Percentiles rank a stretch among this genome's conserved stretches.
Conservation (phyloP, 805 yeast genomes). For the Dipodascopsis uninucleata region DNA sequence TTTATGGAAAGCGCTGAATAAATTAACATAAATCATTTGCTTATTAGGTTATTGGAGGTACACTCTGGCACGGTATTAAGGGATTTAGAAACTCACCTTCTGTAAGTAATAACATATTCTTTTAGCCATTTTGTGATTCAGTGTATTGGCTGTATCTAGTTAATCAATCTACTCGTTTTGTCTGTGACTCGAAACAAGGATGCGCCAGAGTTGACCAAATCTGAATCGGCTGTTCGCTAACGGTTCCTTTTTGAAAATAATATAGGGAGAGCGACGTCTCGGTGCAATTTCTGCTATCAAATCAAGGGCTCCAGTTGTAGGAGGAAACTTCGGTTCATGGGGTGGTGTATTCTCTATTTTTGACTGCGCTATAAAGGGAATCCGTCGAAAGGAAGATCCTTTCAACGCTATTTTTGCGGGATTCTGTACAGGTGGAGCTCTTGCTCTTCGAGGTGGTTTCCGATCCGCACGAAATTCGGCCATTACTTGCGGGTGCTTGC, state of each 20-base stretch:
- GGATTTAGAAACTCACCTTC: slow-evolving; percentile 96
- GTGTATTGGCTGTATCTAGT: background rate
- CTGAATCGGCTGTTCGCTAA: background rate
- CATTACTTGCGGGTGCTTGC: slow-evolving; percentile 92
- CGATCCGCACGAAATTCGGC: slow-evolving; percentile 94
- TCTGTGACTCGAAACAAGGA: background rate
- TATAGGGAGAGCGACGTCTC: slow-evolving; percentile 81
- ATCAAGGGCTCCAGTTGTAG: slow-evolving; percentile 96
- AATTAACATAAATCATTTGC: slow-evolving; percentile 6
- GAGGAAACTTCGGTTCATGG: slow-evolving; percentile 99
- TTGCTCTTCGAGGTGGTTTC: slow-evolving; percentile 99
- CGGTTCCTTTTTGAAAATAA: too few relatives aligned
- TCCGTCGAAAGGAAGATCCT: slow-evolving; percentile 97
- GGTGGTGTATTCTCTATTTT: slow-evolving; percentile 96
- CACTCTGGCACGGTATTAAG: slow-evolving; percentile 97
- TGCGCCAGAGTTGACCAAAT: too few relatives aligned
- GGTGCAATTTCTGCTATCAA: slow-evolving; percentile 89
- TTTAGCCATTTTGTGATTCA: background rate
- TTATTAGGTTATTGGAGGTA: slow-evolving; percentile 75
- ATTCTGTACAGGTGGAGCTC: slow-evolving; percentile 94
- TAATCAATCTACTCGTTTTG: background rate
- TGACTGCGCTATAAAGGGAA: slow-evolving; percentile 92
- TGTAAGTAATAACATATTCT: slow-evolving; percentile 15
- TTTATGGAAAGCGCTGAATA: background rate
- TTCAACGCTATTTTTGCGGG: slow-evolving; percentile 98